Conservation (phyloP, 2,329 filamentous ascomycete species). For the Scorias spongiosa region DNA sequence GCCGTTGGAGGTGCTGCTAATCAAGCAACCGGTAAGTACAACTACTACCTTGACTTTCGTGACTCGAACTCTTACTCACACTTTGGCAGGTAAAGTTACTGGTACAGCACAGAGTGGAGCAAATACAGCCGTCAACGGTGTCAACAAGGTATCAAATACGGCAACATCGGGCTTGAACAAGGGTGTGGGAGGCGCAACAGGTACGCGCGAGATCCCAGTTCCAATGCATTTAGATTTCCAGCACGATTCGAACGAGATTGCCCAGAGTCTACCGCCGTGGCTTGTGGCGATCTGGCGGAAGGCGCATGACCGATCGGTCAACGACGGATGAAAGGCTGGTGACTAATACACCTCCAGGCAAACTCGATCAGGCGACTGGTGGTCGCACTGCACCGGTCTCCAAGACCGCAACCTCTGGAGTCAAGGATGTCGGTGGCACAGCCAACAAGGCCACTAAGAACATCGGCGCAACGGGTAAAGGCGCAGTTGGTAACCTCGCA, state of each 20-base stretch:
- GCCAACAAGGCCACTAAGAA: conserved; percentile 17
- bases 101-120: conserved; percentile 11
- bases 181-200: conserved; percentile 13
- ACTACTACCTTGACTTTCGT: conserved; percentile 2
- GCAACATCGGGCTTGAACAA: conserved; percentile 12
- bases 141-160: conserved; percentile 14
- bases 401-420: conserved; percentile 19
- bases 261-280: conserved; percentile 10
- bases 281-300: conserved; percentile 14
- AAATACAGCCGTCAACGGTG: conserved; percentile 9
- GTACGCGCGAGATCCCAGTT: conserved; percentile 11
- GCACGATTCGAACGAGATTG: conserved; percentile 6
- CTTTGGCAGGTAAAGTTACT: conserved; percentile 6
- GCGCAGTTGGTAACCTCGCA: conserved; percentile 13
- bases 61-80: background rate
- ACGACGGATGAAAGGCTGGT: background rate
- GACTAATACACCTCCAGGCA: conserved; percentile 7
- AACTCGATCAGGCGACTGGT: conserved; percentile 21
- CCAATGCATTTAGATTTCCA: conserved; percentile 9
- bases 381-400: conserved; percentile 15
- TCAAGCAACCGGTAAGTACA: background rate
- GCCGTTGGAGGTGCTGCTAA: conserved; percentile 1
- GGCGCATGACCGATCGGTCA: conserved; percentile 7
- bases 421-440: conserved; percentile 24
- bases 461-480: conserved; percentile 17